Evolutionary conservation across 2,329 filamentous ascomycete species (phyloP).

Genomic region (Fusarium sp.): DNA sequence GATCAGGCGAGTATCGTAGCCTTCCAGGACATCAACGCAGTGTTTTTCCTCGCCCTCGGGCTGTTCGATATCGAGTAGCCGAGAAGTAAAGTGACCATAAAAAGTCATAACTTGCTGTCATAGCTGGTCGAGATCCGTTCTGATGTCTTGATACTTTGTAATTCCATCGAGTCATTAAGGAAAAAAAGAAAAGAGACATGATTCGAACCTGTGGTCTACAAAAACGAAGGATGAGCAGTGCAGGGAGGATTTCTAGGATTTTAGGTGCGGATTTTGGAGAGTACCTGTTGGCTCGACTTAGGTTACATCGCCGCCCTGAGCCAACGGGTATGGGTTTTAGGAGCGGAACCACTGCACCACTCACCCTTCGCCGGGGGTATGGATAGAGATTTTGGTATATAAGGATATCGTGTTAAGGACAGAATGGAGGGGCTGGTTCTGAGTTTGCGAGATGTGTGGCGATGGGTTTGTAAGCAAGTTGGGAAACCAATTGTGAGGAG

Average conservation of each 20-base stretch:
- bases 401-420: not conserved
- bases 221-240: not conserved
- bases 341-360: not conserved
- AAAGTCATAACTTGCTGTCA: no score
- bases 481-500: not conserved
- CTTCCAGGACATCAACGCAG: no score
- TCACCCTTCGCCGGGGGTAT: not conserved
- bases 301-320: no score
- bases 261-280: not conserved
- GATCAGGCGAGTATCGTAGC: no score
- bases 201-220: not conserved
- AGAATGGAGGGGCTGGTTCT: rapidly evolving
- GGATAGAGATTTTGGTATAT: not conserved
- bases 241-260: not conserved
- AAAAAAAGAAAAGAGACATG: not conserved
- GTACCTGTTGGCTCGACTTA: not conserved
- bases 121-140: no score
- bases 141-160: no score
- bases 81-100: no score
- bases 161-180: no score
- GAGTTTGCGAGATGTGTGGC: not conserved
- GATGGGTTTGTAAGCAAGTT: not conserved
- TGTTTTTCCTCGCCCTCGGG: no score
- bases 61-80: no score
- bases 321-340: not conserved